Percentiles rank a stretch among this genome's conserved stretches.
Conservation (phyloP, 2,329 filamentous ascomycete species). For the Dothideomycetes sp. region DNA sequence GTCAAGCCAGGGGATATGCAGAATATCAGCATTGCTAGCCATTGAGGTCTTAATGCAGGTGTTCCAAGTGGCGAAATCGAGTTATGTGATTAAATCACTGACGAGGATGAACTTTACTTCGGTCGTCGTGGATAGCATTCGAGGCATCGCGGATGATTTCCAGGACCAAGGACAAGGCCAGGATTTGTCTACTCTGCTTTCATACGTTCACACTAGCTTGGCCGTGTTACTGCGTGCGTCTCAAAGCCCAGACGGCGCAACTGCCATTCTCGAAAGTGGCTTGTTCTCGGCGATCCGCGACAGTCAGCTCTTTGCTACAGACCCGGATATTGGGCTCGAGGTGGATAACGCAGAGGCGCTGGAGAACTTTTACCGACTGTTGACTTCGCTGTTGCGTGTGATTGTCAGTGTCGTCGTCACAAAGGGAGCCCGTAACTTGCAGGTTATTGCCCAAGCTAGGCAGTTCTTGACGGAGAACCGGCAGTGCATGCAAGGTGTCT, state of each 20-base stretch:
- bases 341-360: slow-evolving; percentile 59
- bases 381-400: slow-evolving; percentile 70
- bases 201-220: slow-evolving; percentile 62
- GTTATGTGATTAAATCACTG: slow-evolving; percentile 66
- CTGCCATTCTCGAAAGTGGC: slow-evolving; percentile 77
- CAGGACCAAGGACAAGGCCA: slow-evolving; percentile 22
- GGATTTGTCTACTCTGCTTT: slow-evolving; percentile 44
- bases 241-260: slow-evolving; percentile 74
- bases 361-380: slow-evolving; percentile 71
- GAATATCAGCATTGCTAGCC: slow-evolving; percentile 78
- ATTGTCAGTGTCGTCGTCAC: slow-evolving; percentile 72
- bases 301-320: slow-evolving; percentile 76
- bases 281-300: slow-evolving; percentile 71
- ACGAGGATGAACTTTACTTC: slow-evolving; percentile 83
- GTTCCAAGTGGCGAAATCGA: slow-evolving; percentile 56
- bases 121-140: slow-evolving; percentile 79
- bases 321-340: slow-evolving; percentile 83
- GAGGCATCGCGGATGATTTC: slow-evolving; percentile 60
- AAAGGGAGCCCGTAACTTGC: slow-evolving; percentile 68
- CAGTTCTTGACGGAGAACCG: slow-evolving; percentile 75
- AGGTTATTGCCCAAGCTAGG: slow-evolving; percentile 60
- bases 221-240: slow-evolving; percentile 74
- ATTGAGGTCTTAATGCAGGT: slow-evolving; percentile 67
- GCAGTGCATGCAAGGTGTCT: slow-evolving; percentile 72
- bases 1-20: slow-evolving; percentile 67